Conservation (phyloP, 768 basidiomycete species). For the Tricholoma furcatifolium region DNA sequence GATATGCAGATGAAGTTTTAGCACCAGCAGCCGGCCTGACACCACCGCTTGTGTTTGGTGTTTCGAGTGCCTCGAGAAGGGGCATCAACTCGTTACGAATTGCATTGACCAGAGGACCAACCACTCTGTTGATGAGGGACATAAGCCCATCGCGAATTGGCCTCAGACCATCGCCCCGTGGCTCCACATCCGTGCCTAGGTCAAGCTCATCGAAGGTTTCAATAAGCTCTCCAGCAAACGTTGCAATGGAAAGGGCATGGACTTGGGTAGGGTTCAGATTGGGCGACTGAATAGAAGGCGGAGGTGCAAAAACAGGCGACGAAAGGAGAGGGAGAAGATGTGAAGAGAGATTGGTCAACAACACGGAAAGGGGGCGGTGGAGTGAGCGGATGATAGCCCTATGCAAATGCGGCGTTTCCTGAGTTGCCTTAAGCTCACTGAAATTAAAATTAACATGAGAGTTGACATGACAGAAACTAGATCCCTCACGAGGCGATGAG, state of each 20-base stretch:
- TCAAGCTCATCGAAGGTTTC: constrained; percentile 66
- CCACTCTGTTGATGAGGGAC: constrained; percentile 64
- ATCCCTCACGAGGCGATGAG: constrained; percentile 68
- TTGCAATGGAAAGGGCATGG: constrained; percentile 67
- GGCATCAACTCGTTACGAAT: constrained; percentile 63
- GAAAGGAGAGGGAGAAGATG: constrained; percentile 66
- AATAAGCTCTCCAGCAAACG: constrained; percentile 73
- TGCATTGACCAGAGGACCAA: constrained; percentile 59
- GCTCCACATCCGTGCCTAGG: constrained; percentile 60
- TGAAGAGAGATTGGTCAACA: constrained; percentile 68
- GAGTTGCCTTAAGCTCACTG: constrained; percentile 70
- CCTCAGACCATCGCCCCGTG: constrained; percentile 67
- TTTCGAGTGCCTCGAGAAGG: constrained; percentile 63
- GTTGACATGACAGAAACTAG: constrained; percentile 4
- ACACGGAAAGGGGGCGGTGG: constrained; percentile 74
- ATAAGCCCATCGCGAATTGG: constrained; percentile 67
- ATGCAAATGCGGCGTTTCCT: constrained; percentile 61
- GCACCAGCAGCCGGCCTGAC: constrained; percentile 28
- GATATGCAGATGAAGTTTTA: constrained; percentile 36
- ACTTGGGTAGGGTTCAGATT: constrained; percentile 65
- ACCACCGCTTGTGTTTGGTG: constrained; percentile 28
- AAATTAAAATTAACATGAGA: constrained; percentile 13
- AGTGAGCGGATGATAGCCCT: constrained; percentile 71
- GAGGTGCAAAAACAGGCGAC: constrained; percentile 57
- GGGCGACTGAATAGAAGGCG: constrained; percentile 48